Base-by-base conservation (phyloP, 2,329 filamentous ascomycete genomes). In the Alternaria burnsii region DNA sequence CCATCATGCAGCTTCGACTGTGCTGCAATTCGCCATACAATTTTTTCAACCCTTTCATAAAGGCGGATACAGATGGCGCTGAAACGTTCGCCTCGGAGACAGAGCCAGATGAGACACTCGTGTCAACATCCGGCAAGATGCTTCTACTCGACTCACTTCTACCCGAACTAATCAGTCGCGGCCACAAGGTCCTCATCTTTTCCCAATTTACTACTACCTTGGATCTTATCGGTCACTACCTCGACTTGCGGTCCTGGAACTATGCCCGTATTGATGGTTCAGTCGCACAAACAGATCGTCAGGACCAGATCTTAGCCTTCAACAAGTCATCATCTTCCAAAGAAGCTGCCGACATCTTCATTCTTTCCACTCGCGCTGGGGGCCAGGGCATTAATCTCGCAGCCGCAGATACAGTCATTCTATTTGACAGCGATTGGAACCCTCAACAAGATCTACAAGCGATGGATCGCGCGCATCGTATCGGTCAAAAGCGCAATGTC, bases 381-480 rank as follows among this genome's bases (percentile, higher is more conserved):
- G 95, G 95, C 0, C 93, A 97, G 72, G 94, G 94, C 51, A 98
- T 98, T 83, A 98, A 97, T 72, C 88, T 98, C 0, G 92, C 92
- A 0, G 90, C 90, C 1, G 94, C 94, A 0, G 94, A 98, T 70
- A 97, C 94, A 0, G 94, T 97, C 11, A 91, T 98, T 46, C 83
- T 98, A 0, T 98, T 95, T 69, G 94, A 98, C 77, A 88, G 85
- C 10, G 88, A 97, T 71, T 97, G 94, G 89, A 99, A 99, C 71
- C 95, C 95, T 0, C 95, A 99, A 76, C 94, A 97, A 74, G 95
- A 99, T 77, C 84, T 99, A 0, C 95, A 99, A 75, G 95, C 95
- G 0, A 95, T 98, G 79, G 95, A 99, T 73, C 92, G 95, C 5
- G 93, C 92, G 0, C 95, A 99, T 75, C 88, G 95, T 12, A 98